Evolutionary conservation across 441 rosid species (phyloP).

Genomic region (Cnidoscolus chayamansa): DNA sequence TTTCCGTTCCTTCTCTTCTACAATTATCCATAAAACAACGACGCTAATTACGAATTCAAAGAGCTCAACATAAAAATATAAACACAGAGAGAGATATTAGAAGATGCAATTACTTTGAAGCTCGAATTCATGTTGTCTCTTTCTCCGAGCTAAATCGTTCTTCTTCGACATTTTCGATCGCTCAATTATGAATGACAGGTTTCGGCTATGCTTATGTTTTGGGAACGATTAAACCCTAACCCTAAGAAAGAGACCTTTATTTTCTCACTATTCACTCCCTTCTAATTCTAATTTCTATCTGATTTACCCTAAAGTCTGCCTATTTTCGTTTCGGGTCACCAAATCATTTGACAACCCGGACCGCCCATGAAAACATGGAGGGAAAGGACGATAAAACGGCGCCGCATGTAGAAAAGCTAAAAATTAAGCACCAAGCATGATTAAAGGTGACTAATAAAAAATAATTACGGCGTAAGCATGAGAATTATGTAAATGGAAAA

Average conservation of each 20-base stretch:
- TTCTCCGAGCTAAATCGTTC: constrained; percentile 74
- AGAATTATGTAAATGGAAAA: not conserved
- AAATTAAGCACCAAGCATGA: not conserved
- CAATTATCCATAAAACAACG: constrained; percentile 19
- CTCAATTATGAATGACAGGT: not conserved
- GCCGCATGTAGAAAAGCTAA: constrained; percentile 24
- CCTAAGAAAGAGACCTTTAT: constrained; percentile 13
- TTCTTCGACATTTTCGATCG: constrained; percentile 75
- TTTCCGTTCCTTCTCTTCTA: constrained; percentile 73
- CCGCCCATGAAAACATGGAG: not conserved
- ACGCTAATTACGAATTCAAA: not conserved
- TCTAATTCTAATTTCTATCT: not conserved
- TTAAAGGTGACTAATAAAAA: constrained; percentile 7
- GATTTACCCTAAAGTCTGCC: too few species aligned
- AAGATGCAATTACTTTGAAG: constrained; percentile 47
- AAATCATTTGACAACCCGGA: not conserved
- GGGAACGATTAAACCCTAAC: constrained; percentile 32
- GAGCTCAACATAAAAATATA: not conserved
- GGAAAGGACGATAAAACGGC: constrained; percentile 26
- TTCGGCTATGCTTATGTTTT: not conserved
- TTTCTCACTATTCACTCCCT: not conserved
- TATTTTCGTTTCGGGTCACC: too few species aligned
- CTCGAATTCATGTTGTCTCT: constrained; percentile 78
- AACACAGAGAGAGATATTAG: not conserved
- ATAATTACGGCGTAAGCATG: constrained; percentile 26